These are phyloP conservation scores for Apophysomyces trapeziformis DNA, from an alignment of 371 early-diverging fungal species.

Conservation along the genomic window DNA sequence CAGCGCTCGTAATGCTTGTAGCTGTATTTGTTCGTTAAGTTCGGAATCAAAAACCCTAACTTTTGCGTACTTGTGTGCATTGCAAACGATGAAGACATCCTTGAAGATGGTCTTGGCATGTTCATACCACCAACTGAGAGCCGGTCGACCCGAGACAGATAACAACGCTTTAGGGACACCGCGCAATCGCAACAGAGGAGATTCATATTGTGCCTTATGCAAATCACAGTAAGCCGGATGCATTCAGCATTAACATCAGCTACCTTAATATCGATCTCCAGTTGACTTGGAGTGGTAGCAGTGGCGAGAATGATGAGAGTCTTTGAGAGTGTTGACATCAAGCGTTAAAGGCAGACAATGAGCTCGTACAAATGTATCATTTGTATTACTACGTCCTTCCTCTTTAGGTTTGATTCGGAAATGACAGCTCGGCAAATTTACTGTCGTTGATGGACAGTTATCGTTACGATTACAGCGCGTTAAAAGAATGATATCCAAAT, in stretches of 20 bases:
- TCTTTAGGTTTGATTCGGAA: no score
- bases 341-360: background rate
- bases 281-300: background rate
- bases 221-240: background rate
- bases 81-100: constrained; percentile 41
- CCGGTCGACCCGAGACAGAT: constrained; percentile 49
- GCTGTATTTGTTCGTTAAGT: constrained; percentile 18
- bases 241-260: background rate
- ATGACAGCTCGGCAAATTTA: no score
- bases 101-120: constrained; percentile 23
- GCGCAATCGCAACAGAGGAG: constrained; percentile 27
- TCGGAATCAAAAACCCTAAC: no score
- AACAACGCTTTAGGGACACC: constrained; percentile 48
- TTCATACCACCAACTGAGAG: constrained; percentile 46
- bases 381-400: no score
- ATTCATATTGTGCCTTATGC: constrained; percentile 24
- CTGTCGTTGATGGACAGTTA: no score
- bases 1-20: constrained; percentile 54
- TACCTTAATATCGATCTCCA: constrained; percentile 16
- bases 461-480: no score
- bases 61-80: constrained; percentile 50
- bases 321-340: background rate
- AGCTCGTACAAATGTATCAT: background rate
- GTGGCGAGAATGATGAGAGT: constrained; percentile 2
- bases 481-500: no score